A percentile compares a stretch with the other conserved stretches of the same genome.
Conservation (phyloP, 2,329 filamentous ascomycete species). For the Trichophyton mentagrophytes region DNA sequence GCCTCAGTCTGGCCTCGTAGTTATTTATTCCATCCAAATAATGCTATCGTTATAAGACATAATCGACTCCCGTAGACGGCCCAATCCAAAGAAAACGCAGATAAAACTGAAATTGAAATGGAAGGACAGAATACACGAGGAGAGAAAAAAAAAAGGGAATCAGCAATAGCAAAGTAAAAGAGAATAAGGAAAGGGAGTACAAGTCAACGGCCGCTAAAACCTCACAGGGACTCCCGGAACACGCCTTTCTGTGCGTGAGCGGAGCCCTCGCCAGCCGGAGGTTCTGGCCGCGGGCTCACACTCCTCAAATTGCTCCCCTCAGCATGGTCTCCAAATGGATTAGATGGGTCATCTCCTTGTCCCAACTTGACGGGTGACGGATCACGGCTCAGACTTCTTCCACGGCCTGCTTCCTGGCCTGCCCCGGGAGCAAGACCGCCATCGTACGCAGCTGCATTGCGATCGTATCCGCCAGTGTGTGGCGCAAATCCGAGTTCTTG, state of each 20-base stretch:
- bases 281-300: conserved; percentile 64
- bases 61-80: not conserved
- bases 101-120: not conserved
- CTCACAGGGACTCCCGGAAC: conserved; percentile 2
- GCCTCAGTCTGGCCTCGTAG: not conserved
- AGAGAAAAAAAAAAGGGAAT: not conserved
- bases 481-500: conserved; percentile 51
- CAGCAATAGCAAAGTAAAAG: not conserved
- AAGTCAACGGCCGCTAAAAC: not conserved
- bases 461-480: conserved; percentile 22
- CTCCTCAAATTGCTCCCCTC: conserved; percentile 53
- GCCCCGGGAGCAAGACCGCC: conserved; percentile 19
- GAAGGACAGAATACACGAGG: not conserved
- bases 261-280: not conserved
- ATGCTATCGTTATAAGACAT: not conserved
- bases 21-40: not conserved
- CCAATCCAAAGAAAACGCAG: not conserved
- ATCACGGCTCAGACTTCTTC: conserved; percentile 36
- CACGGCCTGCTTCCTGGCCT: conserved; percentile 16
- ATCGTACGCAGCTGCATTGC: conserved; percentile 14
- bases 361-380: conserved; percentile 25
- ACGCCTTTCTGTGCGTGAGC: not conserved
- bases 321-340: conserved; percentile 62
- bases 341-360: conserved; percentile 35
- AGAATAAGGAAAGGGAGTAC: too few relatives aligned